A percentile compares a stretch with the other conserved stretches of the same genome.
Evolutionary conservation across 2,329 filamentous ascomycete genomes (phyloP).

Genomic region (Penicillium sp.): DNA sequence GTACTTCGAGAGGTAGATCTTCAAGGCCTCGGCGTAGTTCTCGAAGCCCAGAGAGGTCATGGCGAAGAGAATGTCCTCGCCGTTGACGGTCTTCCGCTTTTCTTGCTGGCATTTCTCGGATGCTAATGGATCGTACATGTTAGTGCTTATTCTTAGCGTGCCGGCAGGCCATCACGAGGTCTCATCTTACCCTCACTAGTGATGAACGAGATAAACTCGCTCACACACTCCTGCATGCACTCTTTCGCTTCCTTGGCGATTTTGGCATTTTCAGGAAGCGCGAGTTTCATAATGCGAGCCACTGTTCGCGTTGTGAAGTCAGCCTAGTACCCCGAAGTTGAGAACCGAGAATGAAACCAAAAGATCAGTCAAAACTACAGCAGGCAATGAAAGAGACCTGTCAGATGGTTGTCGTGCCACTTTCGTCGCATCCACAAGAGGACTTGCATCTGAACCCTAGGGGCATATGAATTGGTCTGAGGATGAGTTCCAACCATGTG

Average conservation of each 20-base stretch:
- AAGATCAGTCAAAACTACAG: not conserved
- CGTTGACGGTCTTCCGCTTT: slow-evolving; percentile 98
- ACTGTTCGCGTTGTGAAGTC: slow-evolving; percentile 68
- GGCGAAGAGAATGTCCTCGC: slow-evolving; percentile 95
- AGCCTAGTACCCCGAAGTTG: slow-evolving; percentile 10
- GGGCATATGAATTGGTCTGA: too few relatives aligned
- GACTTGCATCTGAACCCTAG: too few relatives aligned
- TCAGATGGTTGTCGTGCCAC: not conserved
- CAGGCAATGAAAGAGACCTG: not conserved
- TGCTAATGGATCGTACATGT: slow-evolving; percentile 50
- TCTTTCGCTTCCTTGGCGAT: slow-evolving; percentile 99
- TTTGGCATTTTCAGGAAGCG: slow-evolving; percentile 95
- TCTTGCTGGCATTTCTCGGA: slow-evolving; percentile 99
- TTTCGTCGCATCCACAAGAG: too few relatives aligned
- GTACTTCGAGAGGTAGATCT: slow-evolving; percentile 97
- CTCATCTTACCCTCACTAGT: slow-evolving; percentile 82
- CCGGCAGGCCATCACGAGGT: not conserved
- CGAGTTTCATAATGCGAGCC: slow-evolving; percentile 97
- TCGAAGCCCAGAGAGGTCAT: slow-evolving; percentile 99
- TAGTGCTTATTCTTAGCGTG: not conserved
- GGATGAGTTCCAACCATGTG: too few relatives aligned
- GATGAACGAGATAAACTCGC: slow-evolving; percentile 99
- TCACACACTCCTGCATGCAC: slow-evolving; percentile 99
- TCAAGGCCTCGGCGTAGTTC: slow-evolving; percentile 95
- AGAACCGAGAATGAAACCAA: not conserved